Base-by-base conservation (phyloP, 805 yeast genomes). In the Sporopachydermia quercuum region DNA sequence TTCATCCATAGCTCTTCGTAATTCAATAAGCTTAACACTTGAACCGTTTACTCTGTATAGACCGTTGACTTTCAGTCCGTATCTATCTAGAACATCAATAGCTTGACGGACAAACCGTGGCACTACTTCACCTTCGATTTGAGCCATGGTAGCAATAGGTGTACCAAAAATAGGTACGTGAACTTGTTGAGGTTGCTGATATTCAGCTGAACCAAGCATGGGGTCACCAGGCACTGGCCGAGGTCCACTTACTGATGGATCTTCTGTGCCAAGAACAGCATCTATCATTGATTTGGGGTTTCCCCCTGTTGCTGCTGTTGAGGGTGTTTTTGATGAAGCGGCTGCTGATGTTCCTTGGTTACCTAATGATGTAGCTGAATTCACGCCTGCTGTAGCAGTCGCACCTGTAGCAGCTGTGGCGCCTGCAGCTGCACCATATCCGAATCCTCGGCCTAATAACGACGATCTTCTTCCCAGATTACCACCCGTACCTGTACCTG, bases 31-130 rank as follows among this genome's bases (percentile, higher is more conserved):
- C 34, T 81, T 78, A 4, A 76, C 57, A 35, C 71, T 74, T 55
- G 80, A 83, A 0, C 96, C 96, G 40, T 82, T 76, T 23, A 84
- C 76, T 42, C 96, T 68, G 56, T 91, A 91, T 27, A 91, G 78
- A 1, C 97, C 97, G 54, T 86, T 96, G 23, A 82, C 63, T 39
- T 83, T 78, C 33, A 80, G 56, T 1, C 99, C 99, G 54, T 80
- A 77, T 34, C 68, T 69, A 53, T 91, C 97, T 27, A 91, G 76
- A 4, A 87, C 78, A 46, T 77, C 78, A 39, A 89, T 81, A 65
- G 96, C 87, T 53, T 78, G 83, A 46, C 78, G 77, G 6, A 91
- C 98, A 38, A 91, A 72, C 14, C 80, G 69, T 1, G 99, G 99
- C 3, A 91, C 96, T 57, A 83, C 78, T 47, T 84, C 94, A 40